phyloP scores from a whole-genome alignment of 176 grass and related monocot species.

The Oryza glaberrima region DNA sequence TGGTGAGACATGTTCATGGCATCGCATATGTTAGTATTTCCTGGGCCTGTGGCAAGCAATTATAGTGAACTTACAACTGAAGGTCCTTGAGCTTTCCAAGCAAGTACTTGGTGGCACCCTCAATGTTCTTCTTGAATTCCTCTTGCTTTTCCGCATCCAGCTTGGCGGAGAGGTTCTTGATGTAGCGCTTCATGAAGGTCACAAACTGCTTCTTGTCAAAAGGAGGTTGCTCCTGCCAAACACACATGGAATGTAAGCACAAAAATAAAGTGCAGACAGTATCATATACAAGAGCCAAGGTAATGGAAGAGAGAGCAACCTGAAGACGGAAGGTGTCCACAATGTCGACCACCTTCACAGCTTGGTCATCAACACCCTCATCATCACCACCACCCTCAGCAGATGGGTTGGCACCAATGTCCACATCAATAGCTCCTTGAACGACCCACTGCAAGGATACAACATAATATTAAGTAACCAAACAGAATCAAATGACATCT shows the following conservation, averaged over 20 bases:
- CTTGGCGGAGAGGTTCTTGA: conserved; percentile 60
- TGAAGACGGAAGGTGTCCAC: conserved; percentile 94
- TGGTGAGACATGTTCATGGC: neutral
- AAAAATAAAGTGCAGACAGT: neutral
- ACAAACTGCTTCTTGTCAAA: conserved; percentile 92
- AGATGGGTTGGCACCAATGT: conserved; percentile 98
- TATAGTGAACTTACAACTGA: conserved; percentile 71
- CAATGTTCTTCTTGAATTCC: conserved; percentile 74
- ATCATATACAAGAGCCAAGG: neutral
- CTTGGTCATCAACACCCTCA: conserved; percentile 73
- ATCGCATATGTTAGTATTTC: neutral
- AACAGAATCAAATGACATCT: neutral
- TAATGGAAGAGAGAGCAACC: conserved; percentile 19
- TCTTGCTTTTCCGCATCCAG: conserved; percentile 52
- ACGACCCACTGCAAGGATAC: conserved; percentile 69
- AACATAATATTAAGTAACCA: neutral
- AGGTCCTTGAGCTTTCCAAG: conserved; percentile 85
- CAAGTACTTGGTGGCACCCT: conserved; percentile 77
- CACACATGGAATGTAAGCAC: neutral
- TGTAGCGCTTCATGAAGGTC: conserved; percentile 77
- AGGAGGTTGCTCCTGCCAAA: conserved; percentile 76
- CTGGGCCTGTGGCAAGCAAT: neutral
- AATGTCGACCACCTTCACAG: conserved; percentile 85
- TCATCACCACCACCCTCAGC: conserved; percentile 75
- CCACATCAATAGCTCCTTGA: conserved; percentile 66